Evolutionary conservation across 108 stramenopile species (phyloP), one percentile per base, ranked within the genome.

Genomic region (Aurantiochytrium sp.): DNA sequence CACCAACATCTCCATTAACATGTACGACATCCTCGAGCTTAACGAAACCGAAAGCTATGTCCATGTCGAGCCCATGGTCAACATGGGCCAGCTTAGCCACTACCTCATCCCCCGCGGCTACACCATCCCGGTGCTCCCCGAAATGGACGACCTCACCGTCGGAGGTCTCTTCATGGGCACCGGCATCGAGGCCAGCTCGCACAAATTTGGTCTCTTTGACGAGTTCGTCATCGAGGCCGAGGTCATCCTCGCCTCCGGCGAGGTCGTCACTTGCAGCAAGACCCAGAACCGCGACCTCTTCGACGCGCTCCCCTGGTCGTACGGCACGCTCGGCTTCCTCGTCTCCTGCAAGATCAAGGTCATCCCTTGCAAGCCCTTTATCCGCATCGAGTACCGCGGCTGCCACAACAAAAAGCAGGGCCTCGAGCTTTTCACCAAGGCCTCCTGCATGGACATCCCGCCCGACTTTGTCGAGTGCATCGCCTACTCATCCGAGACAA

Each of bases 71-170:
- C 89, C 89, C 29, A 35, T 88, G 64, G 91, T 89, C 14, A 88
- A 58, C 87, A 91, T 91, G 91, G 60, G 89, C 49, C n/a, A 43
- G 42, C 73, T 91, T 25, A 60, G 71, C 6, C 25, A 35, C 25
- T 43, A 6, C 12, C 89, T 91, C 28, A 47, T 87, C 0, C 87
- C 76, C 23, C 60, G n/a, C 57, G 93, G 94, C 29, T 92, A 87
- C 87, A 87, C 91, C 58, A 88, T 95, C 19, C 92, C 89, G 42
- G 90, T 94, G n/a, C 88, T 92, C 8, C 92, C 92, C 25, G 95
- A 95, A 90, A 92, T 95, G 93, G 94, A 95, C 49, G 90, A 91
- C 89, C 72, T 95, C 42, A 95, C 95, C 10, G 91, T 94, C 49
- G 95, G 95, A 23, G 95, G 95, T 35, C 60, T 94, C 59, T 88